Conservation (phyloP, 1,139 yeast genomes). For the Lodderomyces orthopsilosis region DNA sequence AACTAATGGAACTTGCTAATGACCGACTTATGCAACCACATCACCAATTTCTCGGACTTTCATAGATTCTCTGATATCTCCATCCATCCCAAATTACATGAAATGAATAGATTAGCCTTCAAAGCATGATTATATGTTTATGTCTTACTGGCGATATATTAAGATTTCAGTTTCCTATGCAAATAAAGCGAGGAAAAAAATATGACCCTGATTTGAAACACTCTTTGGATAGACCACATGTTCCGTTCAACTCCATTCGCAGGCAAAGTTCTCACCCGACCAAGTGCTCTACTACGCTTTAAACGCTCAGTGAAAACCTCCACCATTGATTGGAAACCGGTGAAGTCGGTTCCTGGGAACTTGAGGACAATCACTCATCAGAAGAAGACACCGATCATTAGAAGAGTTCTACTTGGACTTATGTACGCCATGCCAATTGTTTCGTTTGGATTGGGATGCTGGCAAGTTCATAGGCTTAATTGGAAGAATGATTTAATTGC, state of each 20-base stretch:
- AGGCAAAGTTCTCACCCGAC: not conserved
- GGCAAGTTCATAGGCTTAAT: constrained; percentile 83
- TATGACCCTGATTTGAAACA: not conserved
- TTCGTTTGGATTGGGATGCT: constrained; percentile 82
- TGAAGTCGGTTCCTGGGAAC: constrained; percentile 51
- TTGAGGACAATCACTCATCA: constrained; percentile 41
- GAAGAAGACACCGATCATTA: constrained; percentile 36
- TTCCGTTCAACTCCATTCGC: not conserved
- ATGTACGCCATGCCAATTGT: constrained; percentile 85
- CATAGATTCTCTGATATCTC: too few relatives aligned
- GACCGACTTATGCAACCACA: too few relatives aligned
- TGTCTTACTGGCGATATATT: too few relatives aligned
- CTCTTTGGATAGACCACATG: not conserved
- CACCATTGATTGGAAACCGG: constrained; percentile 81
- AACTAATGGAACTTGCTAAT: too few relatives aligned
- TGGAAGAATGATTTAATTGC: constrained; percentile 92
- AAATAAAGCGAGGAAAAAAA: not conserved
- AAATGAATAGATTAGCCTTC: too few relatives aligned
- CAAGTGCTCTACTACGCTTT: constrained; percentile 8
- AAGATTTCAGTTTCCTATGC: not conserved
- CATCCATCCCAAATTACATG: too few relatives aligned
- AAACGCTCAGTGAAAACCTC: constrained; percentile 54
- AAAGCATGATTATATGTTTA: too few relatives aligned
- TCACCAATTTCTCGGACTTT: too few relatives aligned
- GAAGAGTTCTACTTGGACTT: constrained; percentile 53